These are phyloP conservation scores for Spergularia bocconei DNA, from an alignment of 148 eudicot genomes.

Conservation along the genomic window DNA sequence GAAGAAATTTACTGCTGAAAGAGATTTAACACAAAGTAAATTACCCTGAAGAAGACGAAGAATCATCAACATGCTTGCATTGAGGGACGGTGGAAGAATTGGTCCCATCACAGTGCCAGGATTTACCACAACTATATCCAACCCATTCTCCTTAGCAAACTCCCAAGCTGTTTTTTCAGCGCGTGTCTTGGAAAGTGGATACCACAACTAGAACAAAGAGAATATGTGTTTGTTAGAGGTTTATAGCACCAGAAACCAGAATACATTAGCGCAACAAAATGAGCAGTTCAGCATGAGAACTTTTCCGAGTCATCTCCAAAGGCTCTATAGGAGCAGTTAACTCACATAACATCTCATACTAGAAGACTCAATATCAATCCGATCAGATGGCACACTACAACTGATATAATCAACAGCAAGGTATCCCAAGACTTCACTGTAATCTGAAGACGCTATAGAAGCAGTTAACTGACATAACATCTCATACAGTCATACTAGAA, in stretches of 20 bases:
- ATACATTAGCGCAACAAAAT: too few relatives aligned
- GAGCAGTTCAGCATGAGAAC: too few relatives aligned
- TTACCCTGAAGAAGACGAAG: constrained; percentile 81
- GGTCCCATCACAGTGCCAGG: constrained; percentile 96
- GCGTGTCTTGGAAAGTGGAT: constrained; percentile 70
- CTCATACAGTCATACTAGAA: too few relatives aligned
- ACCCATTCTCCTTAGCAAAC: constrained; percentile 60
- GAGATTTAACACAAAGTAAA: not conserved
- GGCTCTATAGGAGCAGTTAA: too few relatives aligned
- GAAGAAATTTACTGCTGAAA: not conserved
- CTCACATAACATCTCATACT: too few relatives aligned
- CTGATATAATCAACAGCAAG: too few relatives aligned
- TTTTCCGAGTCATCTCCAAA: too few relatives aligned
- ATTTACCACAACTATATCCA: constrained; percentile 82
- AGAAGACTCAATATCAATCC: too few relatives aligned
- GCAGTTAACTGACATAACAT: too few relatives aligned
- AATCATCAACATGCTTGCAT: constrained; percentile 82
- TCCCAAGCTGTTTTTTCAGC: constrained; percentile 96
- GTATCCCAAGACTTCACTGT: too few relatives aligned
- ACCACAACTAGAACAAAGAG: constrained; percentile 57
- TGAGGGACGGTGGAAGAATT: constrained; percentile 63
- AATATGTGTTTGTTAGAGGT: not conserved
- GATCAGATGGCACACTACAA: too few relatives aligned
- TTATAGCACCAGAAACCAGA: not conserved
- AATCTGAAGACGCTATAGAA: too few relatives aligned